These are phyloP conservation scores for Shiraia bambusicola DNA, from an alignment of 2,329 filamentous ascomycete genomes.

Conservation along the genomic window DNA sequence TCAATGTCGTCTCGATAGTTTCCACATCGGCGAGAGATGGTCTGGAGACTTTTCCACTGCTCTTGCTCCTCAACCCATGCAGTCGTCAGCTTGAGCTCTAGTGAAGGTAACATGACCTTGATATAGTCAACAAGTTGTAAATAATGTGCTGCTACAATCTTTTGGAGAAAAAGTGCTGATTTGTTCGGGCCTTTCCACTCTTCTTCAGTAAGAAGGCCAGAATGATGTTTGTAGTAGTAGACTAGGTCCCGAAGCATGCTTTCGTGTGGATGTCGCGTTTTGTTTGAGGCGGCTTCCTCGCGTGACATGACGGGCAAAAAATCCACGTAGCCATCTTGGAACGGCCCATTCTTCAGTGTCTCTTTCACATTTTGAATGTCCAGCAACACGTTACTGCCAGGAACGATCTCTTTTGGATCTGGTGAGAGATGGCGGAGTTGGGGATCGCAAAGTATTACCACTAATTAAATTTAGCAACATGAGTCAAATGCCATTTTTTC, in stretches of 20 bases:
- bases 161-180: conserved; percentile 35
- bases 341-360: conserved; percentile 20
- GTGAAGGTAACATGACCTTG: conserved; percentile 37
- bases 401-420: conserved; percentile 16
- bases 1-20: conserved; percentile 42
- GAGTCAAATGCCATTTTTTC: too few relatives aligned
- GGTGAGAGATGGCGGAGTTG: conserved; percentile 21
- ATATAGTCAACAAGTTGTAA: conserved; percentile 40
- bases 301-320: conserved; percentile 23
- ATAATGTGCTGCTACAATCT: conserved; percentile 38
- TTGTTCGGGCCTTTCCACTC: conserved; percentile 25
- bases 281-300: neutral
- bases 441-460: conserved; percentile 38
- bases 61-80: conserved; percentile 39
- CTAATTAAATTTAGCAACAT: conserved; percentile 7
- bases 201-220: conserved; percentile 13
- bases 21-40: conserved; percentile 37
- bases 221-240: conserved; percentile 30
- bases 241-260: conserved; percentile 34
- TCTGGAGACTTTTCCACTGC: conserved; percentile 38
- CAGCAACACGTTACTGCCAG: neutral
- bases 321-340: conserved; percentile 37
- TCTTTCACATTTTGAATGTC: conserved; percentile 3
- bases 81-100: conserved; percentile 35
- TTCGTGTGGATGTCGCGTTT: conserved; percentile 21